These are phyloP conservation scores for Umbelopsis isabellina DNA, from an alignment of 192 early-diverging fungal genomes.

Conservation along the genomic window DNA sequence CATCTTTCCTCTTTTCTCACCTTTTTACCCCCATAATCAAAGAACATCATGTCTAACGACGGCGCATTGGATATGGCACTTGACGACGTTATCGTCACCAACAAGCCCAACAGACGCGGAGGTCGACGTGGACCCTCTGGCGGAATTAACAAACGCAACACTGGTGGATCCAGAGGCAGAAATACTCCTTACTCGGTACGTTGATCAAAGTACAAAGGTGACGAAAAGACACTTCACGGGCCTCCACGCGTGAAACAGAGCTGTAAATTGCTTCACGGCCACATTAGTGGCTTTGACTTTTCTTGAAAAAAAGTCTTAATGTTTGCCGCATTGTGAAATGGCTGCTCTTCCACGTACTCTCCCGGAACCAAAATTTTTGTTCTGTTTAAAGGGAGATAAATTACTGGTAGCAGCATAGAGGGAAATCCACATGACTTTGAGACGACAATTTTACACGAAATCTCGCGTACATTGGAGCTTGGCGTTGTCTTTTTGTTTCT, in stretches of 20 bases:
- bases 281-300: not conserved
- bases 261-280: slow-evolving; percentile 3
- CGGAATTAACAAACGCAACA: slow-evolving; percentile 25
- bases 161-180: not conserved
- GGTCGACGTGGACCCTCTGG: slow-evolving; percentile 20
- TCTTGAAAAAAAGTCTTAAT: no score
- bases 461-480: slow-evolving; percentile 7
- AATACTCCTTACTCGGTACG: slow-evolving; percentile 35
- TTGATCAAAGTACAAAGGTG: slow-evolving; percentile 27
- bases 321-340: not conserved
- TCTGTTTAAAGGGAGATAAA: no score
- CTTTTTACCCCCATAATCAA: not conserved
- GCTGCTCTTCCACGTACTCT: slow-evolving; percentile 1
- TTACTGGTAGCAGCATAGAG: no score
- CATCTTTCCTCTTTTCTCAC: not conserved
- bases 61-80: slow-evolving; percentile 36
- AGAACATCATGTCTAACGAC: slow-evolving; percentile 12
- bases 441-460: not conserved
- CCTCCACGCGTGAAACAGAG: slow-evolving; percentile 13
- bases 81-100: slow-evolving; percentile 27
- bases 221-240: slow-evolving; percentile 19
- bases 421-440: no score
- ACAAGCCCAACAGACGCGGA: slow-evolving; percentile 9
- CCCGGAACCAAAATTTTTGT: not conserved
- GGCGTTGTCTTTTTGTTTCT: slow-evolving; percentile 20